These are phyloP conservation scores for Globisporangium cystogenes DNA, from an alignment of 352 stramenopile species.

Conservation along the genomic window DNA sequence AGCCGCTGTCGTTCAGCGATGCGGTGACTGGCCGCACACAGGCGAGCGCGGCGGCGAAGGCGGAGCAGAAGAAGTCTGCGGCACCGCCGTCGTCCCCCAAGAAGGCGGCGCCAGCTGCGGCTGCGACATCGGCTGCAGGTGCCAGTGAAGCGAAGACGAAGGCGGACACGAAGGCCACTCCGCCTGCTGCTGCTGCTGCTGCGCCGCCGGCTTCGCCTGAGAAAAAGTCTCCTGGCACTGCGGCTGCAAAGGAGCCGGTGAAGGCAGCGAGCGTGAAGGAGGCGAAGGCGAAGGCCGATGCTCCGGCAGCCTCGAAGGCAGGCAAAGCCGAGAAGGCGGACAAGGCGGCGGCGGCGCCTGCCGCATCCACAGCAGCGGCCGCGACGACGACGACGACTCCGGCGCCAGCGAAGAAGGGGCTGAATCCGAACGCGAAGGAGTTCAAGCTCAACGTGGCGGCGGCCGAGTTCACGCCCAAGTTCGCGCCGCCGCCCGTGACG, in stretches of 20 bases:
- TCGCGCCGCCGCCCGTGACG: conserved; percentile 19
- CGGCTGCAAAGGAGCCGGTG: not conserved
- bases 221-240: conserved; percentile 1
- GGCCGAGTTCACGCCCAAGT: conserved; percentile 63
- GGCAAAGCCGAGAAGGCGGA: conserved; percentile 2
- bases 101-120: not conserved
- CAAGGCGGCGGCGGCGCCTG: conserved; percentile 4
- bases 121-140: not conserved
- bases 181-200: not conserved
- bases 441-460: conserved; percentile 77
- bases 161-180: not conserved
- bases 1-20: conserved; percentile 71
- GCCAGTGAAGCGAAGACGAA: not conserved
- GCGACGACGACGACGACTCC: not conserved
- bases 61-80: conserved; percentile 9
- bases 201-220: not conserved
- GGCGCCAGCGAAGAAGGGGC: conserved; percentile 46
- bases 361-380: too few relatives aligned
- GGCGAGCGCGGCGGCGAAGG: conserved; percentile 1
- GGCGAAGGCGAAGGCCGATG: not conserved
- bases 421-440: conserved; percentile 86
- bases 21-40: conserved; percentile 44
- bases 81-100: too few relatives aligned
- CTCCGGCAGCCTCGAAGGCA: conserved; percentile 2
- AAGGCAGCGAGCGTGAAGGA: not conserved